These are phyloP conservation scores for Mycena leptocephala DNA, from an alignment of 768 basidiomycete species.

Conservation along the genomic window DNA sequence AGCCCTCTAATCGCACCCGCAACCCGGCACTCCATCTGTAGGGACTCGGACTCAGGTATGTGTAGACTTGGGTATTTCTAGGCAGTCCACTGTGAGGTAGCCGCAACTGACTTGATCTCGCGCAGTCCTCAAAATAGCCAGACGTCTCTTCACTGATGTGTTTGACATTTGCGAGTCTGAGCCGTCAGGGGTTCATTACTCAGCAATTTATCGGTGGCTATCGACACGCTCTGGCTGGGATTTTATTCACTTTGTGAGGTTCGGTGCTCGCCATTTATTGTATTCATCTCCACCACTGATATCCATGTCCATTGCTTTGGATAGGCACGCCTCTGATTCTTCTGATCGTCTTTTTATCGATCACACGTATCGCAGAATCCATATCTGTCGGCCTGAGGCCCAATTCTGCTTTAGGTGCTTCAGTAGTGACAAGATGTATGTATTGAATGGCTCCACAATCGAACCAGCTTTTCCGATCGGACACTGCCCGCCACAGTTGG, in stretches of 20 bases:
- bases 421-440: no score
- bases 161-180: not conserved
- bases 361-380: no score
- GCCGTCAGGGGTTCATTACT: not conserved
- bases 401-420: no score
- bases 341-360: no score
- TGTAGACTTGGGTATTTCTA: not conserved
- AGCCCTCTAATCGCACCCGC: not conserved
- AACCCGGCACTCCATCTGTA: not conserved
- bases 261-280: not conserved
- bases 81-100: constrained; percentile 1
- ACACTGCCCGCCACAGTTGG: no score
- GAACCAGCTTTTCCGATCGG: no score
- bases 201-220: not conserved
- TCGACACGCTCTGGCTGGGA: not conserved
- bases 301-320: no score
- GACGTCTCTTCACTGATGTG: not conserved
- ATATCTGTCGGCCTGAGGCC: no score
- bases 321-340: no score
- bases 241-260: not conserved
- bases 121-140: not conserved
- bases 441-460: no score
- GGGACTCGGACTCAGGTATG: not conserved
- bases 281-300: no score
- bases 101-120: not conserved